These are phyloP conservation scores for Nissolia schottii DNA, from an alignment of 306 rosid species.

Conservation along the genomic window DNA sequence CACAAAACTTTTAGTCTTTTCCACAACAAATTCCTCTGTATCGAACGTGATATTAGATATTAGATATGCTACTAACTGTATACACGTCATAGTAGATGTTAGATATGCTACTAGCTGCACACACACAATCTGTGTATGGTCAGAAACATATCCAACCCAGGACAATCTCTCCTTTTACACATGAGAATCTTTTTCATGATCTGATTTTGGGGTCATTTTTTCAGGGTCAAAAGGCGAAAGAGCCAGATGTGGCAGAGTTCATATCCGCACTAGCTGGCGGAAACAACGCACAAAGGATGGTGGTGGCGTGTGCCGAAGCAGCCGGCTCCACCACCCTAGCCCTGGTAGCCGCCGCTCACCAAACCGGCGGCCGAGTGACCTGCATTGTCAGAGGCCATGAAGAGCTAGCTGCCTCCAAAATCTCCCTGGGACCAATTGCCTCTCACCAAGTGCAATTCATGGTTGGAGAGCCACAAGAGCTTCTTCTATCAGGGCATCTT, in stretches of 20 bases:
- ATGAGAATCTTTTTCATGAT: not conserved
- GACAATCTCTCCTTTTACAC: no score
- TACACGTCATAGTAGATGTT: no score
- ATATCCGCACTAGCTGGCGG: slow-evolving; percentile 82
- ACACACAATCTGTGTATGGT: no score
- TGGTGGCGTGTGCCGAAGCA: slow-evolving; percentile 48
- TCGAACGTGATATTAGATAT: no score
- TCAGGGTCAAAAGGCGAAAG: slow-evolving; percentile 53
- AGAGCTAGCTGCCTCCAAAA: slow-evolving; percentile 41
- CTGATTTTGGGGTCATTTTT: not conserved
- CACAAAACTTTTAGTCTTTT: not conserved
- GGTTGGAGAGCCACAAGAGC: slow-evolving; percentile 50
- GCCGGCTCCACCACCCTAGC: slow-evolving; percentile 54
- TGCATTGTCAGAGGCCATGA: slow-evolving; percentile 44
- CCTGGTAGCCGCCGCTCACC: slow-evolving; percentile 62
- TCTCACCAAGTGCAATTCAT: slow-evolving; percentile 52
- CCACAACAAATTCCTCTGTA: no score
- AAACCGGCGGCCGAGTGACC: slow-evolving; percentile 58
- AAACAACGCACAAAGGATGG: slow-evolving; percentile 75
- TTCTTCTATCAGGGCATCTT: slow-evolving; percentile 15
- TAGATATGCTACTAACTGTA: no score
- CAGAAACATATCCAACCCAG: no score
- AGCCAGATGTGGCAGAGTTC: slow-evolving; percentile 77
- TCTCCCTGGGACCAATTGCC: slow-evolving; percentile 27
- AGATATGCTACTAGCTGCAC: no score